A percentile compares a stretch with the other conserved stretches of the same genome.
Evolutionary conservation across 73 alveolate genomes (phyloP).

Genomic region (Paramecium primaurelia): DNA sequence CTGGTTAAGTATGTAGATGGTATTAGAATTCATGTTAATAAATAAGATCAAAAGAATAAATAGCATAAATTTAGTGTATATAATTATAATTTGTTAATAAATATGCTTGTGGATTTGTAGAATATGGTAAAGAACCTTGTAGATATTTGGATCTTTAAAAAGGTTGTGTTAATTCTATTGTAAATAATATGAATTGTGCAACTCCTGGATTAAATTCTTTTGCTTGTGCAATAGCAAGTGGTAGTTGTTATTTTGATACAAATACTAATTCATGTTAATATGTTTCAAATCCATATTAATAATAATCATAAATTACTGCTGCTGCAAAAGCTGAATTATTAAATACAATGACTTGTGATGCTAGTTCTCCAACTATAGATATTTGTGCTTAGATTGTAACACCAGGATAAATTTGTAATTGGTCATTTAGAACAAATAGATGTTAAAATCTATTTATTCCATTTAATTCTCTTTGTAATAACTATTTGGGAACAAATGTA

Average conservation of each 20-base stretch:
- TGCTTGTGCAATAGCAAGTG: constrained; percentile 6
- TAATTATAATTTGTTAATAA: neutral
- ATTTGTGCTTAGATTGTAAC: neutral
- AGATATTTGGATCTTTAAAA: neutral
- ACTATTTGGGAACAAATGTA: neutral
- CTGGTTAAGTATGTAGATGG: constrained; percentile 7
- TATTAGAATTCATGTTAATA: neutral
- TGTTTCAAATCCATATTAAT: neutral
- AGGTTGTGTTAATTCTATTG: neutral
- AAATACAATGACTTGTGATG: neutral
- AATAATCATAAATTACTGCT: neutral
- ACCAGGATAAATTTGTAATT: neutral
- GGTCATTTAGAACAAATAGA: neutral
- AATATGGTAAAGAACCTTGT: constrained; percentile 20
- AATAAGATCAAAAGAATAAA: neutral
- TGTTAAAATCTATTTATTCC: neutral
- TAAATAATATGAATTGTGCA: neutral
- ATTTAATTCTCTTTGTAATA: neutral
- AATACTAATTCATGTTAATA: neutral
- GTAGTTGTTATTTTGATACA: constrained; percentile 13
- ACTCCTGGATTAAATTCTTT: neutral
- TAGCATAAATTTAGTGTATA: neutral
- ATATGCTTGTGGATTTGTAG: constrained; percentile 2
- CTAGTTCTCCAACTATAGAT: constrained; percentile 15
- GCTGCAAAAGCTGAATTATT: neutral